These are phyloP conservation scores for Eucalyptus marginata DNA, from an alignment of 345 rosid species.

Conservation along the genomic window DNA sequence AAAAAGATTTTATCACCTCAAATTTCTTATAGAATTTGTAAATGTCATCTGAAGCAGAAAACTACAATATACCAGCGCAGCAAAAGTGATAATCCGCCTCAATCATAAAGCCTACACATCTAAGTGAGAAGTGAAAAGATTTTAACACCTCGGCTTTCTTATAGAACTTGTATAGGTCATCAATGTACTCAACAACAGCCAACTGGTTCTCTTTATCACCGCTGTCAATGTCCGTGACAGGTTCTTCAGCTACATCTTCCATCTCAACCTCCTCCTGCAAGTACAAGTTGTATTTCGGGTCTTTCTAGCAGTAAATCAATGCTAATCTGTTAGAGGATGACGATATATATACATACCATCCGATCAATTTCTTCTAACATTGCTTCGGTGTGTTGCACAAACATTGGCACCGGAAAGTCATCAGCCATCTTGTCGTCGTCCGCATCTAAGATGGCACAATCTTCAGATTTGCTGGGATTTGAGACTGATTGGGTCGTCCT, in stretches of 20 bases:
- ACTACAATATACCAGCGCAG: not conserved
- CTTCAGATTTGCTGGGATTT: conserved; percentile 16
- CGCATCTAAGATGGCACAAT: conserved; percentile 31
- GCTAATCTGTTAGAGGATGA: not conserved
- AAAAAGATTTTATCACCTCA: not conserved
- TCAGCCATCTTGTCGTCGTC: conserved; percentile 20
- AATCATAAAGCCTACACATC: not conserved
- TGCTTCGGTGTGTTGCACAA: conserved; percentile 83
- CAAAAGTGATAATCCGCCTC: not conserved
- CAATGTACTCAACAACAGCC: conserved; percentile 76
- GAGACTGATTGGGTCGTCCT: conserved; percentile 6
- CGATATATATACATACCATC: conserved; percentile 36
- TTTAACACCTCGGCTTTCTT: conserved; percentile 59
- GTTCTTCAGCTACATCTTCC: conserved; percentile 59
- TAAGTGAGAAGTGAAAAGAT: not conserved
- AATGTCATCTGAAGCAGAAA: not conserved
- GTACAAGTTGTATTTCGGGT: not conserved
- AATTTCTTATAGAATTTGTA: not conserved
- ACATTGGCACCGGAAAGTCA: conserved; percentile 66
- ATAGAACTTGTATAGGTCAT: conserved; percentile 57
- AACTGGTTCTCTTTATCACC: conserved; percentile 60
- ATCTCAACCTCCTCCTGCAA: conserved; percentile 76
- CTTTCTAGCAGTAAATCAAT: not conserved
- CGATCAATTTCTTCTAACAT: conserved; percentile 79
- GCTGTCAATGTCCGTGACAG: conserved; percentile 56